Evolutionary conservation across 2,329 filamentous ascomycete genomes (phyloP).

Genomic region (Calycina herbarum): DNA sequence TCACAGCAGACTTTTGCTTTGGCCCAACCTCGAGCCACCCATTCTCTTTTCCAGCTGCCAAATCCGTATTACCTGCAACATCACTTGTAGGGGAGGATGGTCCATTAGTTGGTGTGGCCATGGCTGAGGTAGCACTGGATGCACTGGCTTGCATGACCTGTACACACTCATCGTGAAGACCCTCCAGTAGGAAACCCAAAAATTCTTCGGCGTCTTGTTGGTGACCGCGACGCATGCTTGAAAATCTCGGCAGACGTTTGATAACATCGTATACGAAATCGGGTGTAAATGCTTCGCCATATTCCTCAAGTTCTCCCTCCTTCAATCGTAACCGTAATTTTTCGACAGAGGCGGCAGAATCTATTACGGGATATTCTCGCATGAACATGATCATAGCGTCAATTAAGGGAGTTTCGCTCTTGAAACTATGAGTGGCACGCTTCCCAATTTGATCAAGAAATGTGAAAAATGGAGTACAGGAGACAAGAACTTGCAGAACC

Average conservation of each 20-base stretch:
- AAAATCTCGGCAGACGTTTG: slow-evolving; percentile 80
- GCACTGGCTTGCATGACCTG: slow-evolving; percentile 59
- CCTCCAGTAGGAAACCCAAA: slow-evolving; percentile 86
- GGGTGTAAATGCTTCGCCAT: slow-evolving; percentile 86
- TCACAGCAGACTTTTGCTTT: slow-evolving; percentile 84
- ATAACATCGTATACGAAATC: slow-evolving; percentile 97
- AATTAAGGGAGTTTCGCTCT: slow-evolving; percentile 88
- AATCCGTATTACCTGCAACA: slow-evolving; percentile 33
- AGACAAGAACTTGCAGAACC: slow-evolving; percentile 94
- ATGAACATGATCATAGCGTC: slow-evolving; percentile 98
- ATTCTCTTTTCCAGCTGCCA: slow-evolving; percentile 48
- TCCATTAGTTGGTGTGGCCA: slow-evolving; percentile 43
- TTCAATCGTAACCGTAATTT: slow-evolving; percentile 74
- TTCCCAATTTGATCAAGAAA: slow-evolving; percentile 87
- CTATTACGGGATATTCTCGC: slow-evolving; percentile 84
- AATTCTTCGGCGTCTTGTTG: slow-evolving; percentile 99
- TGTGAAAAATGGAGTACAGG: slow-evolving; percentile 90
- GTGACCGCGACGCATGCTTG: slow-evolving; percentile 92
- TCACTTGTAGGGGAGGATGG: slow-evolving; percentile 47
- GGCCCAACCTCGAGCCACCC: slow-evolving; percentile 96
- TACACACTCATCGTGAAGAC: slow-evolving; percentile 88
- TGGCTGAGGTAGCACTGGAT: slow-evolving; percentile 42
- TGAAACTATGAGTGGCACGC: slow-evolving; percentile 85
- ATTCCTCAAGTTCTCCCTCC: slow-evolving; percentile 80
- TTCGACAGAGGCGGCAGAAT: slow-evolving; percentile 72